A percentile compares a stretch with the other conserved stretches of the same genome.
phyloP scores from a whole-genome alignment of 2,329 filamentous ascomycete species.

The Exophiala sp. region DNA sequence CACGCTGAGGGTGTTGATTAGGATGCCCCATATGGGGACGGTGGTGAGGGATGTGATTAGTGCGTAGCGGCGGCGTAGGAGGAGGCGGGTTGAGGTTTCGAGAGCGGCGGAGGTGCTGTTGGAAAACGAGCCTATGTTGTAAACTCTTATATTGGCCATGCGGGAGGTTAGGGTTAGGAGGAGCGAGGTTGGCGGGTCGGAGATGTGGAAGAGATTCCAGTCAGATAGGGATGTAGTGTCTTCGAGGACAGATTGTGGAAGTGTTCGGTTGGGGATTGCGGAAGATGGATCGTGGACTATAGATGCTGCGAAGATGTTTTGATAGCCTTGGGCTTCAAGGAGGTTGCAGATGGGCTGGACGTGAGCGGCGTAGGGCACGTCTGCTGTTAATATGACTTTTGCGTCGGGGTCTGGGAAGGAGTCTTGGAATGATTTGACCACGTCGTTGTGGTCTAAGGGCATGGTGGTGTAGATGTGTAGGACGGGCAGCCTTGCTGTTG shows the following conservation, averaged over 20 bases:
- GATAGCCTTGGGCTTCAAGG: constrained; percentile 65
- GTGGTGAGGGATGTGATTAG: constrained; percentile 77
- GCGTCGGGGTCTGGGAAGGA: constrained; percentile 63
- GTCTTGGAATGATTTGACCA: constrained; percentile 60
- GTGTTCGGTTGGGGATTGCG: constrained; percentile 75
- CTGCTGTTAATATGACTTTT: constrained; percentile 78
- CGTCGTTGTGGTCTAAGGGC: constrained; percentile 59
- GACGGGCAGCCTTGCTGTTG: constrained; percentile 80
- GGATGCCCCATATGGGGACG: constrained; percentile 81
- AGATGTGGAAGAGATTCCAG: constrained; percentile 80
- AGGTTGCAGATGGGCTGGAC: constrained; percentile 55
- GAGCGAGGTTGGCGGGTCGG: constrained; percentile 73
- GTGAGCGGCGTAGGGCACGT: constrained; percentile 80
- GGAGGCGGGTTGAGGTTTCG: constrained; percentile 51
- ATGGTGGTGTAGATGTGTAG: constrained; percentile 85
- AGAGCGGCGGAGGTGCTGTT: constrained; percentile 32
- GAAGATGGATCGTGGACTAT: constrained; percentile 76
- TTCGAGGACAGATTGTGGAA: constrained; percentile 52
- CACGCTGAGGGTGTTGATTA: constrained; percentile 93
- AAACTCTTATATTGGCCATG: constrained; percentile 74
- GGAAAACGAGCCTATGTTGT: constrained; percentile 72
- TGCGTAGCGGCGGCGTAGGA: constrained; percentile 81
- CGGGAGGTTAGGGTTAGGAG: constrained; percentile 83
- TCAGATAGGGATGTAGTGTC: constrained; percentile 53
- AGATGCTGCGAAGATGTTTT: constrained; percentile 63